Evolutionary conservation across 2,329 filamentous ascomycete species (phyloP), one percentile per base, ranked within the genome.

Genomic region (Paecilomyces dactylethromorphus): DNA sequence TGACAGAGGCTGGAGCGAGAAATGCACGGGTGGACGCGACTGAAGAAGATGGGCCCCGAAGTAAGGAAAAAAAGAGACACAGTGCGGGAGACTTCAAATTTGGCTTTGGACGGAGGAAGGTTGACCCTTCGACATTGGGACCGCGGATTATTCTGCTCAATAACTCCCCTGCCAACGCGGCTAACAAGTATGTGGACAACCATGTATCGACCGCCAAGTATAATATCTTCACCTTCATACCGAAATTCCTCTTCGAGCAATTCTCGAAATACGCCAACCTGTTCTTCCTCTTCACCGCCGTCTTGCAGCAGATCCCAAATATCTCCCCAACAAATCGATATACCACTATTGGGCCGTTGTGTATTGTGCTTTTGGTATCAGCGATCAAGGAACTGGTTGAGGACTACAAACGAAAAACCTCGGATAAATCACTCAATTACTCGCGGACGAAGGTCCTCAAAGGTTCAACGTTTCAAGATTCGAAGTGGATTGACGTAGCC

Each of bases 221-320:
- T 84, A 99, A 97, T 74, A 68, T 91, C 70, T 82, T 90, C 57
- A 96, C 92, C 21, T 99, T 99, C 75, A 72, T 97, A 18, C 94
- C 94, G 55, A 99, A 99, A 76, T 99, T 99, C 77, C 81, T 99
- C 58, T 92, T 93, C 74, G 94, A 99, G 75, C 94, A 99, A 74
- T 99, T 99, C 78, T 97, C 92, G 62, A 99, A 97, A 81, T 96
- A 97, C 76, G 94, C 94, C 80, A 99, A 99, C 77, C 78, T 99
- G 70, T 99, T 99, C 81, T 99, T 99, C 89, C 84, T 99, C 73
- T 97, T 99, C 76, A 99, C 94, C 39, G 92, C 94, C 15, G 87
- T 86, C 49, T 79, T 99, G 53, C 94, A 99, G 79, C 94, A 99
- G 74, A 96, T 99, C 62, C 94, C 94, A 22, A 88, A 89, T 64